Evolutionary conservation across 768 basidiomycete genomes (phyloP), one percentile per base, ranked within the genome.

Genomic region (Daedaleopsis sinensis): DNA sequence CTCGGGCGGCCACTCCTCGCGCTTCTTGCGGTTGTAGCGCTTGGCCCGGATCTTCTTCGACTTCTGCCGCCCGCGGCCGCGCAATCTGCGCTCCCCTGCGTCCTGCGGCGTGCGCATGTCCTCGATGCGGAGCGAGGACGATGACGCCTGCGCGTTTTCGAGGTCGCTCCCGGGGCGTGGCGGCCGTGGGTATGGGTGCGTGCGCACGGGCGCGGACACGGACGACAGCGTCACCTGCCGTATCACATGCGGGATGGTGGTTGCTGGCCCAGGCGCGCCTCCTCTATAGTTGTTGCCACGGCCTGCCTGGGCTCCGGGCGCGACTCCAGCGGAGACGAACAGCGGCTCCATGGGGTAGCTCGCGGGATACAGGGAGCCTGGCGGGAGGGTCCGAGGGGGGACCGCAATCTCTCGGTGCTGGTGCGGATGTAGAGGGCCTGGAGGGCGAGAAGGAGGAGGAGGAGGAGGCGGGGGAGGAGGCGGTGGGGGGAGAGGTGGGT

Each of bases 21-120:
- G 39, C 44, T 55, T 55, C 54, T 55, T 55, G 11, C 54, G 54
- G 42, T 55, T 55, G 54, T 55, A 55, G 21, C 54, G 54, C 43
- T 55, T 55, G 42, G 54, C 54, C 24, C 54, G 54, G 12, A 44
- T 11, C 42, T 38, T 46, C 42, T 47, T 43, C 43, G 47, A 49
- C 47, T 24, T 49, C 21, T 24, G 21, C 47, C 21, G 19, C 23
- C 47, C 47, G 19, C 47, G 47, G 13, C 47, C 47, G 23, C 47
- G 47, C 3, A 15, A 21, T 21, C 23, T 21, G 21, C 23, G 47
- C 21, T 24, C 47, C 21, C 47, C 47, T 10, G 13, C 47, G 23
- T 24, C 13, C 5, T 21, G 21, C 18, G 21, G 37, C n/a, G 16
- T 19, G 42, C 24, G 21, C 42, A 55, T 27, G 54, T 55, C 54